Evolutionary conservation across 805 yeast species (phyloP), one percentile per base, ranked within the genome.

Genomic region (Hanseniaspora singularis): DNA sequence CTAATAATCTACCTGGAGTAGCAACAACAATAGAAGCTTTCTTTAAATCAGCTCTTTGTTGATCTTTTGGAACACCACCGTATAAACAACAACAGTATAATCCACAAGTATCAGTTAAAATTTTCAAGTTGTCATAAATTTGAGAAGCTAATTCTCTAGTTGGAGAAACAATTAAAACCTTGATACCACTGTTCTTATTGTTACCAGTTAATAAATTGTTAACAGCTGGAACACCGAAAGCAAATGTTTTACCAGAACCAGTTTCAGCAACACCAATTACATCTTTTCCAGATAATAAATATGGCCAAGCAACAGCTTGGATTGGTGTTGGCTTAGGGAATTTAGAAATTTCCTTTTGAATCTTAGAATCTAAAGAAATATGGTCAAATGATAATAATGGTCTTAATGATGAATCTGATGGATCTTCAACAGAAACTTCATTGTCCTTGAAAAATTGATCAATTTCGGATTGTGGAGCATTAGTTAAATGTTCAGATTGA

Each of bases 201-300:
- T 53, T 52, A 23, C 59, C 62, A 0, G 63, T 62, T 39, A 69
- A 56, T 39, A 89, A 67, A 52, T 78, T 77, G 58, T 85, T 72
- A 45, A 89, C 73, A n/a, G 96, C 96, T 40, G 99, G 98, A 27
- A 92, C 92, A 61, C 96, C 95, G 62, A 89, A 92, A 0, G 96
- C 97, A 65, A 89, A 81, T 0, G 98, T 89, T 64, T 89, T 89
- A 59, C 98, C 98, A 0, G 96, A 85, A 32, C 98, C 98, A 3
- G 98, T 89, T 66, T 89, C 96, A 12, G 98, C 98, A 53, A 89
- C 95, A 63, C 97, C 98, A 54, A 89, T 76, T 22, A 88, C 94
- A 61, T 89, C 98, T 50, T 79, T 73, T 15, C 82, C 81, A 18
- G 74, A 66, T 42, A 87, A 66, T 45, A 89, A 66, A 59, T 76